These are phyloP conservation scores for Trypanosoma theileri DNA, from an alignment of 208 protist genomes.

Conservation along the genomic window DNA sequence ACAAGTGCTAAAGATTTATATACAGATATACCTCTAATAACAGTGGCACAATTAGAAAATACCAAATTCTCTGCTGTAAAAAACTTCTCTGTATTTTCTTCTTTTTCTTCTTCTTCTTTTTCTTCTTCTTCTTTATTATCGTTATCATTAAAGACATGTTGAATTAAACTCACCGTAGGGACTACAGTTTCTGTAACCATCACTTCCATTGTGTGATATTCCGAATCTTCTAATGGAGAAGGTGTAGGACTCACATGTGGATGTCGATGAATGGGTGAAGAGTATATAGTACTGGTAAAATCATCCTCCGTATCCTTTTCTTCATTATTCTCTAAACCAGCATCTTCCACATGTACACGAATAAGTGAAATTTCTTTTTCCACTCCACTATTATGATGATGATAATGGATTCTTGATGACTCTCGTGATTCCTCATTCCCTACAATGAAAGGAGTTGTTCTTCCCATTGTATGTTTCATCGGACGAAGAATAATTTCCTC, in stretches of 20 bases:
- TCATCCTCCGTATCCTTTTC: not conserved
- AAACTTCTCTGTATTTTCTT: not conserved
- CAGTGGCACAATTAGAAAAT: not conserved
- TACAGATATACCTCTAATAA: constrained; percentile 14
- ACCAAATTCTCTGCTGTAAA: not conserved
- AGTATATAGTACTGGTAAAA: constrained; percentile 7
- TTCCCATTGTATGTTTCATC: constrained; percentile 24
- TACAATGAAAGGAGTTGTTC: not conserved
- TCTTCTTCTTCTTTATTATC: not conserved
- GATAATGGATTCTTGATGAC: not conserved
- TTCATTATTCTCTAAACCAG: constrained; percentile 7
- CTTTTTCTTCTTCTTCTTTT: not conserved
- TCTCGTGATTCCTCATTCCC: not conserved
- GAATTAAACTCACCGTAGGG: not conserved
- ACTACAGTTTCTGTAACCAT: not conserved
- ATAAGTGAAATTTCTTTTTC: not conserved
- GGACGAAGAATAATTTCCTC: constrained; percentile 32
- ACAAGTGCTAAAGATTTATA: constrained; percentile 28
- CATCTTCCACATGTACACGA: not conserved
- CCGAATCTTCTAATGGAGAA: not conserved
- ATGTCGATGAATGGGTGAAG: not conserved
- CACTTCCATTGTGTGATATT: not conserved
- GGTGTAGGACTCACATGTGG: too few species aligned
- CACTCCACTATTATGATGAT: not conserved
- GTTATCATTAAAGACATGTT: too few species aligned